phyloP scores from a whole-genome alignment of 31 red algal genomes.

The Porphyra umbilicalis region DNA sequence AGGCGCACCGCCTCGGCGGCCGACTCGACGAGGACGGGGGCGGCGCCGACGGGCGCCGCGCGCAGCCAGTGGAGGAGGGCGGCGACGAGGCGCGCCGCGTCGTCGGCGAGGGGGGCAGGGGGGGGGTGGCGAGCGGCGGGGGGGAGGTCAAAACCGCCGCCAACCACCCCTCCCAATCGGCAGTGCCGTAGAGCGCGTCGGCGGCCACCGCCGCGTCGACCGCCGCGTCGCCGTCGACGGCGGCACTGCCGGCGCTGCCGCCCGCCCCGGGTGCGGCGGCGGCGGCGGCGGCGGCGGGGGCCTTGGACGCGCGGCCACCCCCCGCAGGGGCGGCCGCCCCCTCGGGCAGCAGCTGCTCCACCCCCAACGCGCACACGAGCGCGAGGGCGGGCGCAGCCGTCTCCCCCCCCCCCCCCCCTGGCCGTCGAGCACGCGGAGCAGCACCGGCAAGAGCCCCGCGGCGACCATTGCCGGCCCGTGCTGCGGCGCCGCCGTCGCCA shows the following conservation, averaged over 20 bases:
- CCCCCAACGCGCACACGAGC: background rate
- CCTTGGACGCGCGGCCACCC: background rate
- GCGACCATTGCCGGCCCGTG: background rate
- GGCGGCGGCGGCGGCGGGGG: background rate
- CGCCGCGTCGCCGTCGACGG: background rate
- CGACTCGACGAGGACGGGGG: background rate
- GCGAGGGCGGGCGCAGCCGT: background rate
- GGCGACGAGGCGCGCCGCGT: background rate
- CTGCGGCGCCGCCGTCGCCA: background rate
- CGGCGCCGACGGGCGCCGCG: background rate
- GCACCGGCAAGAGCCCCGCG: background rate
- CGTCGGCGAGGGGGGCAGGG: background rate
- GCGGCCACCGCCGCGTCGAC: background rate
- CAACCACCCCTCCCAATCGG: background rate
- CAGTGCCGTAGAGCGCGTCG: background rate
- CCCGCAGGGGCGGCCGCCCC: background rate
- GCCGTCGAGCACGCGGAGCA: background rate
- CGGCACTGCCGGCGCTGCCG: background rate
- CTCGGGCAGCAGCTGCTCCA: background rate
- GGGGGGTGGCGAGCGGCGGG: background rate
- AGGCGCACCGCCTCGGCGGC: background rate
- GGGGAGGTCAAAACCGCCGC: background rate
- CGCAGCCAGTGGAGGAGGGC: background rate
- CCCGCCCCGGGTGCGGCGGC: background rate
- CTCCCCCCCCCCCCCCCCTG: background rate